Evolutionary conservation across 306 rosid species (phyloP).

Genomic region (Fragaria nilgerrensis): DNA sequence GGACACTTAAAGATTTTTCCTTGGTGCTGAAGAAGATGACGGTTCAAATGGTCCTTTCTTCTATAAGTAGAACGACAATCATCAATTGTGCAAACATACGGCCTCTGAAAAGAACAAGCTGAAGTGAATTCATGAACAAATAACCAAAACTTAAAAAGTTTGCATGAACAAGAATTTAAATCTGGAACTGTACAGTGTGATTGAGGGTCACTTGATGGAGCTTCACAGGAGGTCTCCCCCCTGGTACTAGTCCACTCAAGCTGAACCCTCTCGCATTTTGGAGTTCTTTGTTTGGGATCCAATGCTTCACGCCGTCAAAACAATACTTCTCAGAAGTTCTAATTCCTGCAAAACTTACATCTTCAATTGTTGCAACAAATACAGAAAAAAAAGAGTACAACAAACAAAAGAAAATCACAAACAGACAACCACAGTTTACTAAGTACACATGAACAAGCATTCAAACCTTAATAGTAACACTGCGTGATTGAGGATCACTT

Average conservation of each 20-base stretch:
- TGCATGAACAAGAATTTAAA: neutral
- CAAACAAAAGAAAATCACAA: neutral
- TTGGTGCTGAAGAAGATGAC: conserved; percentile 68
- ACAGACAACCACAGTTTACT: neutral
- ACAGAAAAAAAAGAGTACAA: neutral
- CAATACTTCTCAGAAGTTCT: conserved; percentile 35
- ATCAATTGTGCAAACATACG: conserved; percentile 48
- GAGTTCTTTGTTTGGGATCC: conserved; percentile 93
- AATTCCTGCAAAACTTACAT: conserved; percentile 56
- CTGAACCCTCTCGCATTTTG: conserved; percentile 75
- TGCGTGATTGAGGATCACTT: conserved; percentile 81
- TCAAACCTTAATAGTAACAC: conserved; percentile 52
- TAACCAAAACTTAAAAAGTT: neutral
- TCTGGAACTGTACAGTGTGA: conserved; percentile 12
- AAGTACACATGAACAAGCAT: conserved; percentile 17
- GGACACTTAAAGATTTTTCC: conserved; percentile 68
- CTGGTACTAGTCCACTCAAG: conserved; percentile 93
- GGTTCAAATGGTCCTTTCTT: conserved; percentile 90
- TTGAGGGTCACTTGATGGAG: conserved; percentile 83
- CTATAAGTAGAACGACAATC: conserved; percentile 72
- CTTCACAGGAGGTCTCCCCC: conserved; percentile 99
- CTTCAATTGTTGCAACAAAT: conserved; percentile 29
- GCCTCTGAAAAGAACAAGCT: conserved; percentile 57
- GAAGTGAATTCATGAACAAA: neutral
- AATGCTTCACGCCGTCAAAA: conserved; percentile 75